Evolutionary conservation across 805 yeast species (phyloP).

Genomic region (Candida broadrunensis): DNA sequence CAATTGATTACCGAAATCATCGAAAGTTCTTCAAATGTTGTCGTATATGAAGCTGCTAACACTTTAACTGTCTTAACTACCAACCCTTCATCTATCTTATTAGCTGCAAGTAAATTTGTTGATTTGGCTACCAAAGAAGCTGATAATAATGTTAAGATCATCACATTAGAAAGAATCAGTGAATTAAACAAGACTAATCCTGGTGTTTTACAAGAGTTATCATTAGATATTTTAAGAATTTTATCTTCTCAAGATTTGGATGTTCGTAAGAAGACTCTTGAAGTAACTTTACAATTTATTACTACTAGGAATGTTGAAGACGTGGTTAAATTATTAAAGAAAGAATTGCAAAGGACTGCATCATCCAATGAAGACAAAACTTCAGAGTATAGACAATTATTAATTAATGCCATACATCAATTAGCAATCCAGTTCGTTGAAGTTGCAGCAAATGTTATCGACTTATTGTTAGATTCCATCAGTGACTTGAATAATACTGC

Average conservation of each 20-base stretch:
- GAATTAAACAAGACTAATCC: constrained; percentile 73
- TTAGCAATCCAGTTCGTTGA: constrained; percentile 87
- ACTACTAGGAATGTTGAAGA: constrained; percentile 90
- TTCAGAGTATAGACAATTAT: constrained; percentile 81
- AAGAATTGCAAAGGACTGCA: constrained; percentile 78
- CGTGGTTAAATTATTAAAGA: constrained; percentile 86
- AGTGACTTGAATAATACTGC: constrained; percentile 81
- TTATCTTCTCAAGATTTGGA: constrained; percentile 86
- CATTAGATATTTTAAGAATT: constrained; percentile 82
- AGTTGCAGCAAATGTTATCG: constrained; percentile 89
- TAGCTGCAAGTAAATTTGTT: constrained; percentile 82
- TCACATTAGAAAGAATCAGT: constrained; percentile 81
- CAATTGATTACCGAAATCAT: constrained; percentile 69
- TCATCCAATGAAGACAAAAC: constrained; percentile 73
- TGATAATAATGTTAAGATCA: constrained; percentile 93
- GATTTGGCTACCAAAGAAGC: constrained; percentile 88
- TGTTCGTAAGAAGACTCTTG: constrained; percentile 85
- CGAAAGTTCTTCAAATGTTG: constrained; percentile 67
- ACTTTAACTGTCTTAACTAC: constrained; percentile 64
- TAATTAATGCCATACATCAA: constrained; percentile 84
- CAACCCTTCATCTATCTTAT: constrained; percentile 63
- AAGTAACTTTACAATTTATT: constrained; percentile 75
- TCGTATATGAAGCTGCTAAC: constrained; percentile 87
- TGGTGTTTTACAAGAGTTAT: constrained; percentile 78
- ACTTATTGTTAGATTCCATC: constrained; percentile 79